Evolutionary conservation across 1,139 yeast species (phyloP).

Genomic region (Sugiyamaella pinicola): DNA sequence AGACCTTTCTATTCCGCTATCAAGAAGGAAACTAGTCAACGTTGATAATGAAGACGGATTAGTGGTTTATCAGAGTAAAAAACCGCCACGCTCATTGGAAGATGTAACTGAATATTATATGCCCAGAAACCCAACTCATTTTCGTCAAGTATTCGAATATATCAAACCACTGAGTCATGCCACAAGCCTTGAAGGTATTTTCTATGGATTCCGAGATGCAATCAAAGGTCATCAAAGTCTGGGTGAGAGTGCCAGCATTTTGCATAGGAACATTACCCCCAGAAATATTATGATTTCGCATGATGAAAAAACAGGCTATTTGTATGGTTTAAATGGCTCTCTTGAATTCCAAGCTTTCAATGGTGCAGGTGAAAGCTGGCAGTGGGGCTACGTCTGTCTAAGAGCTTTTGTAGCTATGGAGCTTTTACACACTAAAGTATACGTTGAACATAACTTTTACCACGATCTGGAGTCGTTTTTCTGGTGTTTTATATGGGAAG

Average conservation of each 20-base stretch:
- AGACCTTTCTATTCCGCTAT: slow-evolving; percentile 12
- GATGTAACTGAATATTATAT: slow-evolving; percentile 5
- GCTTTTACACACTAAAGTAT: slow-evolving; percentile 14
- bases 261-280: slow-evolving; percentile 19
- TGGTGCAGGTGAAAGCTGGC: slow-evolving; percentile 11
- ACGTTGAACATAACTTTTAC: slow-evolving; percentile 20
- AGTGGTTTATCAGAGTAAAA: slow-evolving; percentile 8
- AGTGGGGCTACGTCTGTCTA: slow-evolving; percentile 15
- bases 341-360: slow-evolving; percentile 11
- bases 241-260: slow-evolving; percentile 14
- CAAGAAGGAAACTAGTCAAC: slow-evolving; percentile 15
- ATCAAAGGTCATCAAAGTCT: slow-evolving; percentile 14
- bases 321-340: slow-evolving; percentile 18
- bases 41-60: slow-evolving; percentile 18
- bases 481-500: slow-evolving; percentile 21
- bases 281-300: slow-evolving; percentile 19
- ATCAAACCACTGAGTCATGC: slow-evolving; percentile 18
- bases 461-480: slow-evolving; percentile 23
- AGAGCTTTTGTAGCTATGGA: slow-evolving; percentile 21
- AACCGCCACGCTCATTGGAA: slow-evolving; percentile 13
- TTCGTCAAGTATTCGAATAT: slow-evolving; percentile 18
- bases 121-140: slow-evolving; percentile 18
- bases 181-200: slow-evolving; percentile 9
- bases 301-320: slow-evolving; percentile 17
- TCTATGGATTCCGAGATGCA: slow-evolving; percentile 20